Conservation (phyloP, 1,139 yeast species). For the Geotrichum europaeum region DNA sequence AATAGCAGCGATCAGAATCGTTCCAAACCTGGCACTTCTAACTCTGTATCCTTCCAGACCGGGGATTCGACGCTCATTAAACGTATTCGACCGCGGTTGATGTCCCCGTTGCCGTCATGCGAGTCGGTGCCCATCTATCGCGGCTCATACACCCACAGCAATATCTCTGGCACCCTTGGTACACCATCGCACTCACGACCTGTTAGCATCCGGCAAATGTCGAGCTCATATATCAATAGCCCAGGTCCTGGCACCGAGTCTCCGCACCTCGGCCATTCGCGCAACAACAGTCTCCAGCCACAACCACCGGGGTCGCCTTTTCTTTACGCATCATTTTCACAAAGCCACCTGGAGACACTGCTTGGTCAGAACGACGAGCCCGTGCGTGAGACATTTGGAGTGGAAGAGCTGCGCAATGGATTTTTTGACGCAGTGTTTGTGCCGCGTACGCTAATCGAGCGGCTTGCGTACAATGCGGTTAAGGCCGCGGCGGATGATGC, state of each 20-base stretch:
- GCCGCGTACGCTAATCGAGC: conserved; percentile 30
- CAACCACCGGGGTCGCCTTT: neutral
- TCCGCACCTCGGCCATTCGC: conserved; percentile 7
- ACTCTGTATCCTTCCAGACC: neutral
- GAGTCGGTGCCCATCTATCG: conserved; percentile 21
- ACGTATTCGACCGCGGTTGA: conserved; percentile 6
- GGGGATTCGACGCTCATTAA: neutral
- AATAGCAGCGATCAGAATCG: neutral
- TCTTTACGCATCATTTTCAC: conserved; percentile 2
- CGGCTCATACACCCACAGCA: conserved; percentile 21
- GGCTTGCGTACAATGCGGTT: conserved; percentile 17
- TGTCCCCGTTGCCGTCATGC: conserved; percentile 13
- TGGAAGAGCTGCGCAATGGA: conserved; percentile 44
- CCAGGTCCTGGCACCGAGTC: neutral
- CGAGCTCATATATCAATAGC: neutral
- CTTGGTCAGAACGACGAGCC: conserved; percentile 1
- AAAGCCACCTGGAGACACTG: conserved; percentile 2
- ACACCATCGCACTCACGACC: conserved; percentile 9
- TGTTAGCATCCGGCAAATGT: conserved; percentile 1
- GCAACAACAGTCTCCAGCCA: neutral
- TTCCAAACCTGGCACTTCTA: neutral
- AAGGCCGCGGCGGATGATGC: conserved; percentile 4
- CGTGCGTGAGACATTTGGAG: conserved; percentile 25
- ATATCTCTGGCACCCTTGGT: neutral
- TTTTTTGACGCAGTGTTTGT: conserved; percentile 44